Evolutionary conservation across 2,329 filamentous ascomycete species (phyloP).

Genomic region (Alternaria rosae): DNA sequence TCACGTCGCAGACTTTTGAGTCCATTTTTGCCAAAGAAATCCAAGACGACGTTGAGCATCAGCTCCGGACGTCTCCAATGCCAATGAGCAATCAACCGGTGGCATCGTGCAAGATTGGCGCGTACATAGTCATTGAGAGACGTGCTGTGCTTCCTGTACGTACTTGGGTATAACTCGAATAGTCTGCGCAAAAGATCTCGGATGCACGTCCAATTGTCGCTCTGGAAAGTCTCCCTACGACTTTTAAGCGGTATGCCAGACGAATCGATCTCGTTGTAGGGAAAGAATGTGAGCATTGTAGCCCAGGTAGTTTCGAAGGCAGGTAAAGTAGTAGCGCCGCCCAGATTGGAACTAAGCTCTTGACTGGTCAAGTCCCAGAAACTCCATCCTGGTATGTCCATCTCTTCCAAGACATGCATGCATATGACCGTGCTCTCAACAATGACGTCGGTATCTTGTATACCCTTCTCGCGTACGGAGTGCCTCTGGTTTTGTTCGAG

Average conservation of each 20-base stretch:
- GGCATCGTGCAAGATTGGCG: constrained; percentile 60
- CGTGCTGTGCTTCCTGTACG: constrained; percentile 46
- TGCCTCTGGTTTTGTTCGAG: constrained; percentile 55
- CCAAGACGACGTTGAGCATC: constrained; percentile 62
- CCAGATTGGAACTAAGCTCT: constrained; percentile 33
- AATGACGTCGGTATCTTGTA: constrained; percentile 53
- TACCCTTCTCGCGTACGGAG: constrained; percentile 56
- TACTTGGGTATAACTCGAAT: constrained; percentile 57
- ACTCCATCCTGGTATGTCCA: constrained; percentile 34
- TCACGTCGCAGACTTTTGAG: constrained; percentile 63
- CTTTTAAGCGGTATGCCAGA: constrained; percentile 56
- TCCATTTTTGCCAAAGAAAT: constrained; percentile 65
- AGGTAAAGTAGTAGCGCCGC: constrained; percentile 33
- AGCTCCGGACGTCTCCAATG: constrained; percentile 64
- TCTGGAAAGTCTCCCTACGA: constrained; percentile 48
- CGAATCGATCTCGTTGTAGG: constrained; percentile 61
- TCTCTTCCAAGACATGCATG: constrained; percentile 52
- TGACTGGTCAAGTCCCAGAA: constrained; percentile 57
- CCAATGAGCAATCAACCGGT: constrained; percentile 62
- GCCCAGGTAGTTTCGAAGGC: constrained; percentile 51
- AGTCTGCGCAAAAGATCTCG: constrained; percentile 56
- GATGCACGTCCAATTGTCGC: constrained; percentile 61
- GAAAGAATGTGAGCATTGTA: constrained; percentile 61
- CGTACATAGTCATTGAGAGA: constrained; percentile 65
- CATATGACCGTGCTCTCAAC: constrained; percentile 59